These are phyloP conservation scores for Sordariomycetes sp. DNA, from an alignment of 2,329 filamentous ascomycete species.

Conservation along the genomic window DNA sequence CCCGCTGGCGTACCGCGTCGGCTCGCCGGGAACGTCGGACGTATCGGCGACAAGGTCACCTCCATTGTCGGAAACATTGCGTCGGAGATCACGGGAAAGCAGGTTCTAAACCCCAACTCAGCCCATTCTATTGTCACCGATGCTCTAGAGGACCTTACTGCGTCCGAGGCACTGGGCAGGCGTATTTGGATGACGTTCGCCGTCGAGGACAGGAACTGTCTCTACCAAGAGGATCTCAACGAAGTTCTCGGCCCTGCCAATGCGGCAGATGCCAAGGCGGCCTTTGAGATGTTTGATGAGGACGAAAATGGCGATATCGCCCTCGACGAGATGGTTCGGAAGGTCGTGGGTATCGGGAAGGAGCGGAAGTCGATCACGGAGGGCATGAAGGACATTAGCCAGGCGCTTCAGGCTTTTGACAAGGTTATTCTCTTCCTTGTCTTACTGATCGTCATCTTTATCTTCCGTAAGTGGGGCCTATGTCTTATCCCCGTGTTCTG, in stretches of 20 bases:
- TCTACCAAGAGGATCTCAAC: conserved; percentile 68
- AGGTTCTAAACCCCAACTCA: conserved; percentile 86
- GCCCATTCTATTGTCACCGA: conserved; percentile 82
- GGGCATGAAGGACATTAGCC: conserved; percentile 95
- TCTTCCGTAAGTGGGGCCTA: conserved; percentile 49
- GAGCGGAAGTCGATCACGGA: conserved; percentile 79
- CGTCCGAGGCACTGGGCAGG: conserved; percentile 83
- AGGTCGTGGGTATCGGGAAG: conserved; percentile 69
- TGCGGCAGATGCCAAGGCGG: conserved; percentile 70
- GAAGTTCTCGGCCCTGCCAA: conserved; percentile 74
- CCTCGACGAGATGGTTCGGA: conserved; percentile 87
- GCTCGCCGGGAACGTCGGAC: conserved; percentile 63
- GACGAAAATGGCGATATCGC: conserved; percentile 91
- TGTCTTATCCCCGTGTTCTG: not conserved
- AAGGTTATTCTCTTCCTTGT: conserved; percentile 73
- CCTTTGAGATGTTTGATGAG: conserved; percentile 66
- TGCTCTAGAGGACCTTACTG: conserved; percentile 70
- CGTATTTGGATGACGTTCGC: conserved; percentile 98
- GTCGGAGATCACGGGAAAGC: conserved; percentile 87
- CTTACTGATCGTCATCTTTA: conserved; percentile 65
- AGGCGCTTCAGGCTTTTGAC: conserved; percentile 85
- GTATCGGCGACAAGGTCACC: conserved; percentile 85
- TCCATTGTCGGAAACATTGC: conserved; percentile 88
- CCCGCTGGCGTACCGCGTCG: conserved; percentile 66
- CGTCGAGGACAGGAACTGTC: conserved; percentile 69